These are phyloP conservation scores for Fusarium xylarioides DNA, from an alignment of 2,329 filamentous ascomycete genomes.

Conservation along the genomic window DNA sequence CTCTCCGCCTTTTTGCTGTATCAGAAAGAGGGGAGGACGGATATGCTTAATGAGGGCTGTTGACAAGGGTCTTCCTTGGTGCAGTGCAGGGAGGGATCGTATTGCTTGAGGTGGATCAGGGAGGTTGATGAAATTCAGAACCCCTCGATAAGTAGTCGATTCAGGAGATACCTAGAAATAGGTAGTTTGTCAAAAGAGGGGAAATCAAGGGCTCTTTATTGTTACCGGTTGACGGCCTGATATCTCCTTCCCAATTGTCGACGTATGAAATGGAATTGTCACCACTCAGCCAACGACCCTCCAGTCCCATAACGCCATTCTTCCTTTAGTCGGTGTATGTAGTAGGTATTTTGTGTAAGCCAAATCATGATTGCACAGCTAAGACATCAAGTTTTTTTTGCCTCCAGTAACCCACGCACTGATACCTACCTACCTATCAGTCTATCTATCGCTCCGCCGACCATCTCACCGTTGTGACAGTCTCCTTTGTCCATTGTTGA, in stretches of 20 bases:
- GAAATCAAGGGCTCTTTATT: neutral
- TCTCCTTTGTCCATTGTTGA: conserved; percentile 25
- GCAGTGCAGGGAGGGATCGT: conserved; percentile 25
- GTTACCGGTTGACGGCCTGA: neutral
- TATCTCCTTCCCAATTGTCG: neutral
- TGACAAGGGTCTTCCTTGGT: conserved; percentile 6
- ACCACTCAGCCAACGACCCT: neutral
- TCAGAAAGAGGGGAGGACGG: conserved; percentile 10
- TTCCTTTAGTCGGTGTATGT: conserved; percentile 5
- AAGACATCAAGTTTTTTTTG: neutral
- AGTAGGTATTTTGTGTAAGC: conserved; percentile 16
- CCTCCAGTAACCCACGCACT: neutral
- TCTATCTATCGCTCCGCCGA: conserved; percentile 1
- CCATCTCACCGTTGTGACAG: conserved; percentile 31
- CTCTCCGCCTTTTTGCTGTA: conserved; percentile 9
- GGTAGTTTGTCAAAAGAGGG: neutral
- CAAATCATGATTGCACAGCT: neutral
- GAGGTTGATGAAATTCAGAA: conserved; percentile 7
- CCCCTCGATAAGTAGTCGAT: neutral
- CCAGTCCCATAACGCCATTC: conserved; percentile 5
- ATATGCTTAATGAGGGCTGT: conserved; percentile 24
- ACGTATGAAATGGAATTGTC: neutral
- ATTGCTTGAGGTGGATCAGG: conserved; percentile 19
- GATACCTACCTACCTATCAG: neutral
- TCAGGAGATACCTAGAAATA: neutral